Evolutionary conservation across 176 grass and related monocot genomes (phyloP).

Genomic region (Aegilops bicornis): DNA sequence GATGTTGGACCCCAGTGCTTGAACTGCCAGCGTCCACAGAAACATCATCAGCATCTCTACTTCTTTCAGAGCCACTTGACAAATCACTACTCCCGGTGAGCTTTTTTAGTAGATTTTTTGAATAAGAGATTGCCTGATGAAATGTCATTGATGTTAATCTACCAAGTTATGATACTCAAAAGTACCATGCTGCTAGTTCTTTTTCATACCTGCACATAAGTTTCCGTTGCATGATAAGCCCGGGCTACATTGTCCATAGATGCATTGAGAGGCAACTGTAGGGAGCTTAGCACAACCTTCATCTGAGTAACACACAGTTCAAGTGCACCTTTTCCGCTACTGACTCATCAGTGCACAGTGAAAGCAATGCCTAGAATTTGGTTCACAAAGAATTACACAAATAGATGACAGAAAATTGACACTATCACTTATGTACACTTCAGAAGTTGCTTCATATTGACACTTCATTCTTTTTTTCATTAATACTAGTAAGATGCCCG

Average conservation of each 20-base stretch:
- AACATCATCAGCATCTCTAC: conserved; percentile 67
- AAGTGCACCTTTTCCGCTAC: conserved; percentile 88
- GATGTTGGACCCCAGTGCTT: conserved; percentile 58
- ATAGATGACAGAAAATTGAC: conserved; percentile 10
- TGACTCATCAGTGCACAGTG: conserved; percentile 77
- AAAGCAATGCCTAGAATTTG: conserved; percentile 84
- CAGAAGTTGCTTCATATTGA: conserved; percentile 4
- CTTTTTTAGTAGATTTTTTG: conserved; percentile 76
- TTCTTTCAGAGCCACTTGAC: conserved; percentile 76
- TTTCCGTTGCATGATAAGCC: conserved; percentile 93
- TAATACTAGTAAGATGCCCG: no score
- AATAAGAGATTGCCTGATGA: conserved; percentile 77
- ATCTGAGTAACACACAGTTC: conserved; percentile 81
- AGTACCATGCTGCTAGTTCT: conserved; percentile 26
- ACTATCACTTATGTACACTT: neutral
- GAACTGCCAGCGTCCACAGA: conserved; percentile 60
- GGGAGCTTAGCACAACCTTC: conserved; percentile 79
- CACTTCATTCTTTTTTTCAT: no score
- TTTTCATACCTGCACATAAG: conserved; percentile 89
- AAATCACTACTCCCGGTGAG: conserved; percentile 58
- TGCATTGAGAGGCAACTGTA: conserved; percentile 71
- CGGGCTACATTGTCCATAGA: conserved; percentile 88
- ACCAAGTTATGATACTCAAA: conserved; percentile 13
- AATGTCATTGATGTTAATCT: conserved; percentile 33
- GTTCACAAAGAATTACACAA: conserved; percentile 31